These are phyloP conservation scores for Comarum palustre DNA, from an alignment of 306 rosid species.

Conservation along the genomic window DNA sequence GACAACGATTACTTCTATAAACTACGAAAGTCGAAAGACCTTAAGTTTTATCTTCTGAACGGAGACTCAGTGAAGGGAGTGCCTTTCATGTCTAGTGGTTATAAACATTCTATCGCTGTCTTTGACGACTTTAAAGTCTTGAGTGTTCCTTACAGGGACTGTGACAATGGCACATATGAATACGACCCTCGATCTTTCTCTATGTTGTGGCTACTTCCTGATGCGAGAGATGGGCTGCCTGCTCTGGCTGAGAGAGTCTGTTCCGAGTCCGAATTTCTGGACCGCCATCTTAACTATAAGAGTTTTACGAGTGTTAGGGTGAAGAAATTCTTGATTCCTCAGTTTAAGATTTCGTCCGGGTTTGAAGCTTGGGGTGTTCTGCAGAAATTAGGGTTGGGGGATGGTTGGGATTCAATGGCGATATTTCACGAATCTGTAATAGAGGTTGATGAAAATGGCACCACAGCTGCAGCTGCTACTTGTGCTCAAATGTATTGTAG, in stretches of 20 bases:
- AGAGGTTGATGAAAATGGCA: too few species aligned
- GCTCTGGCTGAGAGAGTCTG: background rate
- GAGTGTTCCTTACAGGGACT: constrained; percentile 4
- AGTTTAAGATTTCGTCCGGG: constrained; percentile 5
- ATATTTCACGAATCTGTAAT: too few species aligned
- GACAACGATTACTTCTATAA: background rate
- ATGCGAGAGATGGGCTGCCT: constrained; percentile 23
- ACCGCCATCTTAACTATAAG: background rate
- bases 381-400: background rate
- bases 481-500: background rate
- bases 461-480: constrained; percentile 19
- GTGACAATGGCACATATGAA: background rate
- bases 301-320: too few species aligned
- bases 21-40: background rate
- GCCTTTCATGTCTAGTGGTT: background rate
- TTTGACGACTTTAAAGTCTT: too few species aligned
- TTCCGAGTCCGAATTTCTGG: background rate
- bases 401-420: too few species aligned
- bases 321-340: too few species aligned
- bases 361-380: constrained; percentile 4
- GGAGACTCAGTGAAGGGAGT: constrained; percentile 1
- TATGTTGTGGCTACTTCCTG: constrained; percentile 27
- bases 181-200: background rate
- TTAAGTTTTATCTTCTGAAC: constrained; percentile 8
- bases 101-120: background rate